Evolutionary conservation across 2,329 filamentous ascomycete species (phyloP), one percentile per base, ranked within the genome.

Genomic region (Fusarium haematococcum): DNA sequence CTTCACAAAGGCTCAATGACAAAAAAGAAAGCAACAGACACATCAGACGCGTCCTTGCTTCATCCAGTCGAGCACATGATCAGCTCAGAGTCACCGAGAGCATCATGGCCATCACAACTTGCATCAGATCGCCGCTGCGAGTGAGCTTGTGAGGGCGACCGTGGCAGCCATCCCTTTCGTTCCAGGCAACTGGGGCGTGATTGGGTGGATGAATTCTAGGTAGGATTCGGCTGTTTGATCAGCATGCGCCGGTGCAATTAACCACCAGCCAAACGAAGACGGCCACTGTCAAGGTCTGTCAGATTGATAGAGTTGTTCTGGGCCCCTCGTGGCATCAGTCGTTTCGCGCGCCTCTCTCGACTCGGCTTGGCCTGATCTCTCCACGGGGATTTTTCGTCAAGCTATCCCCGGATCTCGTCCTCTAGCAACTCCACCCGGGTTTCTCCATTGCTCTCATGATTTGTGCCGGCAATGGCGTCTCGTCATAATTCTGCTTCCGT

Each of bases 181-280:
- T 75, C 74, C 65, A 75, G 62, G 25, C 35, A 45, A 62, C 62
- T 56, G 61, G 39, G 13, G 33, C 63, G 58, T 60, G 50, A 75
- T 75, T 75, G 72, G 72, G 25, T 39, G 62, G 43, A 39, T 52
- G 58, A 56, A 56, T 64, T 18, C 63, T 63, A 68, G 48, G 69
- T 69, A 67, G 20, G 67, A 66, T 66, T 48, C 43, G 61, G 37
- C 39, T 73, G 62, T 68, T 68, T 64, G 57, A 71, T 61, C 64
- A 69, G 63, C 72, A 64, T 62, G 10, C 27, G 72, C 50, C 50
- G 16, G 25, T 69, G 72, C 69, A 32, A 75, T 71, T 25, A 75
- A 69, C 58, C 27, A 30, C 52, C 43, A 39, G 59, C 48, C 35
- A 72, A 52, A 60, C 37, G 13, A 62, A 75, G 52, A 56, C 41